Evolutionary conservation across 352 stramenopile species (phyloP), one percentile per base, ranked within the genome.

Genomic region (Globisporangium camurandrum): DNA sequence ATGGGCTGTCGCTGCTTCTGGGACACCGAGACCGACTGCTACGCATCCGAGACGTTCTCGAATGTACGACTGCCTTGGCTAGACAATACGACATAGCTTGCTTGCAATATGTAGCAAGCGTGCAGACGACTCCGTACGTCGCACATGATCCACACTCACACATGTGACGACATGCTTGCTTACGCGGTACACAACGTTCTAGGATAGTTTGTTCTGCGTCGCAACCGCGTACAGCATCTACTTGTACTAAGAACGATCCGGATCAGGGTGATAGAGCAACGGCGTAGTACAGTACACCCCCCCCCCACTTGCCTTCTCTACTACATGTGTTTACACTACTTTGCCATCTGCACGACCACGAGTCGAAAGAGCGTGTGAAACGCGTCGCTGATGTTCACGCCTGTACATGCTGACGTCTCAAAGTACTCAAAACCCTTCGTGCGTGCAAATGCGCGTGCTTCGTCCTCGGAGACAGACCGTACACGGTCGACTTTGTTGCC

Each of bases 1-100:
- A 95, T 96, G 85, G 84, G 84, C 5, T 93, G 80, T 57, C 84
- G 86, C 19, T 95, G 84, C 63, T 96, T 94, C 43, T 95, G 85
- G 85, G 86, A 96, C 52, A 54, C 81, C 2, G 82, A 94, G 50
- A 96, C 85, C 3, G 86, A 96, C 52, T 88, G 83, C 62, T 89
- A 91, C 54, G 85, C 85, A 5, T 95, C 79, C 28, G 86, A 96
- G 51, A 95, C 80, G 7, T 95, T 85, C 53, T 88, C 79, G 11
- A 95, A 95, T 48, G 84, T 93, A 59, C 58, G 72, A n/a, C n/a
- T n/a, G n/a, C n/a, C n/a, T n/a, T n/a, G n/a, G n/a, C n/a, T n/a
- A n/a, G n/a, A n/a, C n/a, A n/a, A n/a, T n/a, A n/a, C n/a, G n/a
- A n/a, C n/a, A n/a, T n/a, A n/a, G n/a, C n/a, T n/a, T n/a, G n/a